Conservation (phyloP, 345 rosid genomes). For the Linum lewisii region DNA sequence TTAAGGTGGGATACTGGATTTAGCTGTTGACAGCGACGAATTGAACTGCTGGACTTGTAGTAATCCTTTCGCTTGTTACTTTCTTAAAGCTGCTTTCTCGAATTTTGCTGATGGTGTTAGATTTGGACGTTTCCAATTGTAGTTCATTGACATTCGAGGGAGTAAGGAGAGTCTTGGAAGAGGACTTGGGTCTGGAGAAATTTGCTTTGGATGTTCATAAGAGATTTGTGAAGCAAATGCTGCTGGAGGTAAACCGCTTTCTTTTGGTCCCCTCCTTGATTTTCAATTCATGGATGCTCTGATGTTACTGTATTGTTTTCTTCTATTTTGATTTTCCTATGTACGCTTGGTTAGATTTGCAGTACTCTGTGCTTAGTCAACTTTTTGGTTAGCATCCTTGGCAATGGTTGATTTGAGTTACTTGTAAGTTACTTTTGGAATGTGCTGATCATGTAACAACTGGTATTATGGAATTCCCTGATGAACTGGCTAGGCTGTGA, state of each 20-base stretch:
- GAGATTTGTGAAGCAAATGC: constrained; percentile 54
- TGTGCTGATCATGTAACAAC: no score
- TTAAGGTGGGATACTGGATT: no score
- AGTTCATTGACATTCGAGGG: constrained; percentile 75
- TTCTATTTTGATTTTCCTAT: background rate
- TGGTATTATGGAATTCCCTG: no score
- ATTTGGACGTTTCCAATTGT: background rate
- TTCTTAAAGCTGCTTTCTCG: background rate
- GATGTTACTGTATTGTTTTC: background rate
- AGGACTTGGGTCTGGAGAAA: constrained; percentile 58
- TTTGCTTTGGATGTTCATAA: constrained; percentile 67
- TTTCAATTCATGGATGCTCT: background rate
- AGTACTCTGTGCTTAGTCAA: no score
- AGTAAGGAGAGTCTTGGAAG: constrained; percentile 75
- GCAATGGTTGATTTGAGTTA: no score
- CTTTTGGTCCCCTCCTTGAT: background rate
- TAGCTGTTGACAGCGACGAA: background rate
- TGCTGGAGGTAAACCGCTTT: constrained; percentile 35
- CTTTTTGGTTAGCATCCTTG: no score
- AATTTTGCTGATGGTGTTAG: background rate
- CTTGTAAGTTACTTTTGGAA: no score
- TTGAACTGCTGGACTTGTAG: background rate
- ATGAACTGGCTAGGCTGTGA: no score
- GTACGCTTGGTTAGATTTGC: no score
- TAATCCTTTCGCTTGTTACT: background rate